Percentiles rank a stretch among this genome's conserved stretches.
Evolutionary conservation across 106 monocot species (phyloP).

Genomic region (Dactylorhiza incarnata): DNA sequence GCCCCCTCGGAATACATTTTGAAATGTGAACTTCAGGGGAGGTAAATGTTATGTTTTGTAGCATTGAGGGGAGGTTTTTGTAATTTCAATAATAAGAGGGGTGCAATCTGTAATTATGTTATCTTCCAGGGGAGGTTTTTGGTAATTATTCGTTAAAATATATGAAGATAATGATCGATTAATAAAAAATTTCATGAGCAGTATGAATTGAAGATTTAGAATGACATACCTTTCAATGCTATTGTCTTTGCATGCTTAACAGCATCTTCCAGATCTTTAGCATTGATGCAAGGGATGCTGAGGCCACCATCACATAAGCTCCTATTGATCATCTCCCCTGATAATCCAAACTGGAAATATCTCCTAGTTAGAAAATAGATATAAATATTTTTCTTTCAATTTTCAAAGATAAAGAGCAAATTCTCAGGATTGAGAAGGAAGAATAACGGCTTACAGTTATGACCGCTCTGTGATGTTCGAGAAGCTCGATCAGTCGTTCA

Average conservation of each 20-base stretch:
- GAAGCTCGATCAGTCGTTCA: constrained; percentile 24
- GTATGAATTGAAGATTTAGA: neutral
- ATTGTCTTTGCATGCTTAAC: constrained; percentile 26
- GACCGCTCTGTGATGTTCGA: constrained; percentile 33
- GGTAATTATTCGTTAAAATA: too few species aligned
- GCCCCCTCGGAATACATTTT: too few species aligned
- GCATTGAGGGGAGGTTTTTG: too few species aligned
- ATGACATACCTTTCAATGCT: constrained; percentile 26
- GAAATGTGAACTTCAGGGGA: too few species aligned
- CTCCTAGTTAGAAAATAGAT: too few species aligned
- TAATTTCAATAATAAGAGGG: too few species aligned
- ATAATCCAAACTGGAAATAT: constrained; percentile 33
- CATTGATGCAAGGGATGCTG: constrained; percentile 26
- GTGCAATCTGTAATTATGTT: too few species aligned
- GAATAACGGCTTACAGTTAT: constrained; percentile 31
- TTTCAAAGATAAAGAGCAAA: neutral
- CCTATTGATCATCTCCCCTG: constrained; percentile 31
- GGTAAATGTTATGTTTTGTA: too few species aligned
- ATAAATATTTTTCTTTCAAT: neutral
- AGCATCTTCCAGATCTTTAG: constrained; percentile 29
- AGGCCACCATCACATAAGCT: constrained; percentile 27
- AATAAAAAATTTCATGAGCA: too few species aligned
- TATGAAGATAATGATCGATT: too few species aligned
- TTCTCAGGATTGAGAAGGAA: neutral
- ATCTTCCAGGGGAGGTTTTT: too few species aligned